Evolutionary conservation across 441 rosid species (phyloP).

Genomic region (Adansonia grandidieri): DNA sequence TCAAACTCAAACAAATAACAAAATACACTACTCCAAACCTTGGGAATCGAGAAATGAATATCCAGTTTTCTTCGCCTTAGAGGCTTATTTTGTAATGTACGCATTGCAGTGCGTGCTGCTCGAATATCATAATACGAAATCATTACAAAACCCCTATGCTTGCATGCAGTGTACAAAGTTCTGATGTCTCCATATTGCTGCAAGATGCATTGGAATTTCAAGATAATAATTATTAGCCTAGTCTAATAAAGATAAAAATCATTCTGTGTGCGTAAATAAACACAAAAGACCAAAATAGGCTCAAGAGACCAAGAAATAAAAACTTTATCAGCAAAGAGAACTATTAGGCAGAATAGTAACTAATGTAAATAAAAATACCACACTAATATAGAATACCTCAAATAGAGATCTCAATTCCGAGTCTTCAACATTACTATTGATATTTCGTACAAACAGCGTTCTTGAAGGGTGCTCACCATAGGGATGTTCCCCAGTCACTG

Average conservation of each 20-base stretch:
- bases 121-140: constrained; percentile 89
- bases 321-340: not conserved
- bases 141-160: constrained; percentile 94
- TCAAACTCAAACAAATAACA: constrained; percentile 21
- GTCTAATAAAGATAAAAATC: not conserved
- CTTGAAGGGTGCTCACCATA: constrained; percentile 92
- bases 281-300: not conserved
- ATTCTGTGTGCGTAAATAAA: not conserved
- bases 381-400: constrained; percentile 51
- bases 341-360: not conserved
- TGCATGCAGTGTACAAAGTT: constrained; percentile 84
- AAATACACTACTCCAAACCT: constrained; percentile 46
- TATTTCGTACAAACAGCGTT: constrained; percentile 83
- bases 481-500: constrained; percentile 84
- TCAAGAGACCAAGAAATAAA: not conserved
- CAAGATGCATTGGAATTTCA: constrained; percentile 31
- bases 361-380: not conserved
- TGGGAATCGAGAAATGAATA: constrained; percentile 90
- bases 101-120: constrained; percentile 88
- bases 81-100: constrained; percentile 80
- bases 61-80: constrained; percentile 81
- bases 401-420: constrained; percentile 75
- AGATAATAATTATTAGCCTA: constrained; percentile 25
- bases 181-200: constrained; percentile 92
- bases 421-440: constrained; percentile 86